Base-by-base conservation (phyloP, 2,329 filamentous ascomycete species). In the Cadophora gregata region DNA sequence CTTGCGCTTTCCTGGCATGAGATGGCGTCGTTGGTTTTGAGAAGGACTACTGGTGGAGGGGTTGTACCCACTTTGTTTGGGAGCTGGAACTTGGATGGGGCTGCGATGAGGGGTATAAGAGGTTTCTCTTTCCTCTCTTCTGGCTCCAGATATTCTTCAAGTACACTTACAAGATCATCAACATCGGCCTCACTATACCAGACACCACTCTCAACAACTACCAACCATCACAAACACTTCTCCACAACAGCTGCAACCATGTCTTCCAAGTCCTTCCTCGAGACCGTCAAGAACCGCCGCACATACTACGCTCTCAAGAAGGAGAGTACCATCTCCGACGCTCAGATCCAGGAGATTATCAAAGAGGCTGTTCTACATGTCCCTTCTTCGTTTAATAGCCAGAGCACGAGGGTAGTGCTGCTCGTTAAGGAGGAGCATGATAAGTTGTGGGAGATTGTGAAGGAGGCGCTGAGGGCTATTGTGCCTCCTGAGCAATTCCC, bases 361-460 rank as follows among this genome's bases (percentile, higher is more conserved):
- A 81, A 84, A 78, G 78, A 87, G 72, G 83, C 88, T 63, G 82
- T 96, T 72, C 82, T 87, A 67, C 84, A 93, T 78, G 84, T 90
- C 1, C 94, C 94, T 50, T 90, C 87, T 62, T 88, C 90, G 71
- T 97, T 97, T 89, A 97, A 97, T 88, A 91, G 88, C 50, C 94
- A 97, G 83, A 88, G 88, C 72, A 90, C 92, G 72, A 90, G 94
- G 67, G 81, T 91, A 66, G 86, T 97, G 58, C 86, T 97, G 61
- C 87, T 97, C 63, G 85, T 96, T 75, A 90, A 91, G 75, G 86
- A 86, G 69, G 91, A 97, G 79, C 94, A 97, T 83, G 89, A 93
- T 75, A 90, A 91, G 82, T 88, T 97, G 73, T 97, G 94, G 95
- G 89, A 93, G 77, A 83, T 93, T 67, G 85, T 88, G 64, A 80